Base-by-base conservation (phyloP, 768 basidiomycete genomes). In the Tylopilus sp. region DNA sequence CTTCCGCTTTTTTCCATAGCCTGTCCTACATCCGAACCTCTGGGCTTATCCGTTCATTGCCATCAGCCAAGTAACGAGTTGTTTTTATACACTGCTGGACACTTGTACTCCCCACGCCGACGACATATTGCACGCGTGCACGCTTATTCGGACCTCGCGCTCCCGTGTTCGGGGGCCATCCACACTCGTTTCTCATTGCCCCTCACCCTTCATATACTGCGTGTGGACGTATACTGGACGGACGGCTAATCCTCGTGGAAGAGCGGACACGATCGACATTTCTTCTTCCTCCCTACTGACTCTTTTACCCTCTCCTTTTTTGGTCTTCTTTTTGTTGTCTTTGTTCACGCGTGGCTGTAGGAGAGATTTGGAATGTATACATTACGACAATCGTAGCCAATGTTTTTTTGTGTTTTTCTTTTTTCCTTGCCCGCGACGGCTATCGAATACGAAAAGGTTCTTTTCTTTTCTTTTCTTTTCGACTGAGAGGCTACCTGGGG, bases 351-450 rank as follows among this genome's bases (percentile, higher is more conserved):
- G 48, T 59, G 40, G n/a, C n/a, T 42, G 54, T 57, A 51, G 48
- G 50, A 52, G 54, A 60, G 60, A 38, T 21, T 36, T n/a, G n/a
- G n/a, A n/a, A 18, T 6, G 57, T 60, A 61, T 66, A 68, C 63
- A 57, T 53, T 68, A 68, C 51, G 63, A 65, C 53, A n/a, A 60
- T 49, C 41, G 46, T 57, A 65, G 55, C 55, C 26, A n/a, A n/a
- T n/a, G n/a, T n/a, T n/a, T n/a, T n/a, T n/a, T n/a, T n/a, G n/a
- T n/a, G n/a, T n/a, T n/a, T 20, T 21, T 31, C 10, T 28, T 52
- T 42, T 36, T 56, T 53, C 47, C 51, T 30, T 66, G 68, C 68
- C 64, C 56, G 69, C 56, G 49, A 65, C 49, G 52, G 15, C 33
- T 59, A 31, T 35, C 13, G 13, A 3, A 35, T 4, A 17, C 13